Base-by-base conservation (phyloP, 2,329 filamentous ascomycete species). In the Chaetomiaceae sp. region DNA sequence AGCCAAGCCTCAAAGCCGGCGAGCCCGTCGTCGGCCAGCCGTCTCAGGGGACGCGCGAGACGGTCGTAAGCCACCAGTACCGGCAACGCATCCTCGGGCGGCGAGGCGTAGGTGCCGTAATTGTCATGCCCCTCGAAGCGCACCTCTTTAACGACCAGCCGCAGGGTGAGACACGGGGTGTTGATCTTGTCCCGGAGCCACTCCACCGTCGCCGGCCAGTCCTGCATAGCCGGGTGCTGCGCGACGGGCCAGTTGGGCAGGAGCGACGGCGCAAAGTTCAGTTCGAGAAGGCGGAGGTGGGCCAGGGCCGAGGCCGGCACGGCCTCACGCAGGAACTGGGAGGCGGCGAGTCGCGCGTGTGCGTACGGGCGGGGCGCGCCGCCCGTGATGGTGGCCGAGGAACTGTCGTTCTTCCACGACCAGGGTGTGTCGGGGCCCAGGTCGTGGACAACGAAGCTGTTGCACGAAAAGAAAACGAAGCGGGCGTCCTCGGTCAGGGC, bases 371-470 rank as follows among this genome's bases (percentile, higher is more conserved):
- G 12, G n/a, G 3, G 12, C 7, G 30, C 20, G 30, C 25, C 5
- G 31, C 38, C 12, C 20, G 16, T 31, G 30, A 21, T 7, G 10
- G 7, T 33, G 5, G 1, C 3, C 35, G n/a, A 4, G n/a, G n/a
- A n/a, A n/a, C n/a, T n/a, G n/a, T n/a, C n/a, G n/a, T n/a, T n/a
- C n/a, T n/a, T n/a, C n/a, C n/a, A n/a, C n/a, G n/a, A n/a, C n/a
- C n/a, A n/a, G n/a, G n/a, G n/a, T n/a, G n/a, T n/a, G n/a, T n/a
- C n/a, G n/a, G n/a, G n/a, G 19, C 4, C 30, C 7, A 27, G 7
- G 8, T 42, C 31, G 4, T 41, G 38, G 19, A 56, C 37, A 12
- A 55, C 44, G 13, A 58, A 57, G 2, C 50, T 50, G 31, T 57
- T 57, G 1, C 17, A 13, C 19, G 41, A 49, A 20, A 50, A 56